phyloP scores from a whole-genome alignment of 805 yeast genomes.

The Lipomyces starkeyi region DNA sequence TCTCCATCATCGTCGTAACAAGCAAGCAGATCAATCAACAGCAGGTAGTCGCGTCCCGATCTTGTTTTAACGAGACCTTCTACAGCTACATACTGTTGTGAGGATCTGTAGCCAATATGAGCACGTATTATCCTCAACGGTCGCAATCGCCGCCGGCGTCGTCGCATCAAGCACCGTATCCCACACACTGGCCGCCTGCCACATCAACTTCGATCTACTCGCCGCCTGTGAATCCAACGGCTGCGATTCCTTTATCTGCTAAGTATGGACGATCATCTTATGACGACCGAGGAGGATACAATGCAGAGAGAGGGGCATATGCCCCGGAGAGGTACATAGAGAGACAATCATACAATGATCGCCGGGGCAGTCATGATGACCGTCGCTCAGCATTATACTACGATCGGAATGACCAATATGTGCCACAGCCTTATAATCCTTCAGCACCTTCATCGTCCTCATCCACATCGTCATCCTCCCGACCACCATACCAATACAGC shows the following conservation, averaged over 20 bases:
- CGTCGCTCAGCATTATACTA: slow-evolving; percentile 7
- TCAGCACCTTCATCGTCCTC: slow-evolving; percentile 8
- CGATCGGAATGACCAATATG: slow-evolving; percentile 14
- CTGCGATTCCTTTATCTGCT: background rate
- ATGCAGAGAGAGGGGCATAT: slow-evolving; percentile 10
- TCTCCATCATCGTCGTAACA: background rate
- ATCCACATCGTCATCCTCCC: slow-evolving; percentile 10
- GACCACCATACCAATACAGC: slow-evolving; percentile 17
- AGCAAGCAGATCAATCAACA: background rate
- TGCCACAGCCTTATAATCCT: slow-evolving; percentile 6
- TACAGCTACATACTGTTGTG: background rate
- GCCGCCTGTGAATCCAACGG: background rate
- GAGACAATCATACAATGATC: slow-evolving; percentile 11
- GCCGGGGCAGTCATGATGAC: slow-evolving; percentile 9
- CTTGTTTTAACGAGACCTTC: background rate
- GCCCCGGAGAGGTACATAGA: slow-evolving; percentile 13
- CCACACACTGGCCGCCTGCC: slow-evolving; percentile 14
- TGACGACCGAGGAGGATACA: slow-evolving; percentile 4
- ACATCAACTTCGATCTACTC: background rate
- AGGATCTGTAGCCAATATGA: slow-evolving; percentile 16
- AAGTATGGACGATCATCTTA: background rate
- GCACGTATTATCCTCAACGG: slow-evolving; percentile 32
- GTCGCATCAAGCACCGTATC: slow-evolving; percentile 12
- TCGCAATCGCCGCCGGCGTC: slow-evolving; percentile 22
- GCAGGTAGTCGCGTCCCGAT: background rate